Evolutionary conservation across 352 stramenopile genomes (phyloP), one percentile per base, ranked within the genome.

Genomic region (Phytophthora foliorum): DNA sequence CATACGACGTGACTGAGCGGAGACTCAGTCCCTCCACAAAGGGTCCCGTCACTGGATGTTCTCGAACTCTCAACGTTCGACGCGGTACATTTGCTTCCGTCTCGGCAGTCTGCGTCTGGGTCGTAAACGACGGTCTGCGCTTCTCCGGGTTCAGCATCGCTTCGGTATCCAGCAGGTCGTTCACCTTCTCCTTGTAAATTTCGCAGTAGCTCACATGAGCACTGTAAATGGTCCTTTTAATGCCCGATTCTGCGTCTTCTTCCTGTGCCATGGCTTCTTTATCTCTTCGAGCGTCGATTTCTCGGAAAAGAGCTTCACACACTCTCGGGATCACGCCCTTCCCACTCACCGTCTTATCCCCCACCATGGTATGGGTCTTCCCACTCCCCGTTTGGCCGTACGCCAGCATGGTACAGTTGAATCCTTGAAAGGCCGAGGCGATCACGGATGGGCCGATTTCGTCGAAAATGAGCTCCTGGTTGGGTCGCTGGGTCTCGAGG

Each of bases 141-240:
- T 78, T 85, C 11, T 66, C 49, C 17, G 29, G 13, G 17, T 27
- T 49, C 10, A 13, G 7, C 2, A 48, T 11, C 2, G 52, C 39
- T 4, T 69, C 65, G 2, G 54, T 69, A 9, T 94, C 86, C 31
- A 95, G 58, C n/a, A 95, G 53, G 72, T 95, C 88, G 51, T 92
- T 90, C 9, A 95, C 88, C 57, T 94, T 94, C 41, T 95, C 88
- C 54, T 93, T 94, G 80, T 95, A 95, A 53, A 95, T 95, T 67
- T 95, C 88, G 34, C 86, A 94, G 41, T 95, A 95, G 56, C 81
- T 94, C 67, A 81, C 74, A 19, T 82, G 74, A 5, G 67, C 78
- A 36, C 64, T 81, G 67, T 81, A 92, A n/a, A 90, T 76, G 5
- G 79, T 87, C 34, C 34, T 51, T 9, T 59, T 73, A 22, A 48